phyloP scores from a whole-genome alignment of 306 rosid genomes.

The Gillenia trifoliata region DNA sequence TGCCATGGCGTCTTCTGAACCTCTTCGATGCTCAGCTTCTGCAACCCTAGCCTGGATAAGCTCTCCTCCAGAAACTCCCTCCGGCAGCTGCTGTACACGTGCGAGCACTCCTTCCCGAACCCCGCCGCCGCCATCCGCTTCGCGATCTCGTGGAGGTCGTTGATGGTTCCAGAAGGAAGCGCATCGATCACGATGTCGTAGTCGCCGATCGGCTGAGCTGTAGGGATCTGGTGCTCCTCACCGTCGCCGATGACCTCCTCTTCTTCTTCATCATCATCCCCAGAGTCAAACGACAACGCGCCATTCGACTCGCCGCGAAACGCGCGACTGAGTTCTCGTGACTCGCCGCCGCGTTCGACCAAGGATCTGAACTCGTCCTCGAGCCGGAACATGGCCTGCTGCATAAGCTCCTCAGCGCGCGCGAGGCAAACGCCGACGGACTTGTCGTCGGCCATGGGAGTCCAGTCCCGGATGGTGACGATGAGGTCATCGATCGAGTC shows the following conservation, averaged over 20 bases:
- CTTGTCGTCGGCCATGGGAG: constrained; percentile 55
- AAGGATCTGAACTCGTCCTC: constrained; percentile 86
- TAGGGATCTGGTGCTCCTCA: constrained; percentile 51
- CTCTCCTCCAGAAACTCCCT: constrained; percentile 89
- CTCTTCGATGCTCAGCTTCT: constrained; percentile 82
- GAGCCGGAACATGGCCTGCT: constrained; percentile 83
- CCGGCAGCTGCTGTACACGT: constrained; percentile 76
- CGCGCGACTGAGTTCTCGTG: constrained; percentile 52
- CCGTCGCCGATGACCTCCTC: constrained; percentile 27
- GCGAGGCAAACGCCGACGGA: constrained; percentile 45
- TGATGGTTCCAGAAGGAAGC: constrained; percentile 69
- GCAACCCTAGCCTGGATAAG: constrained; percentile 75
- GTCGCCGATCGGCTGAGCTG: constrained; percentile 65
- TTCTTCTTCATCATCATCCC: constrained; percentile 49
- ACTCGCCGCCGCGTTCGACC: constrained; percentile 89
- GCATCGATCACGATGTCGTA: constrained; percentile 79
- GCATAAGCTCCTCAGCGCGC: constrained; percentile 82
- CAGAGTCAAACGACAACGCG: constrained; percentile 56
- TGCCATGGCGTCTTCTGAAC: constrained; percentile 86
- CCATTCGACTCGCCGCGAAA: constrained; percentile 45
- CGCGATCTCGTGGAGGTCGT: constrained; percentile 87
- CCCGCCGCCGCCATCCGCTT: constrained; percentile 90
- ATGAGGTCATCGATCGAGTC: constrained; percentile 73
- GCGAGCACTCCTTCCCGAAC: constrained; percentile 86
- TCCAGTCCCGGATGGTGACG: constrained; percentile 66